Percentiles rank a stretch among this genome's conserved stretches.
Evolutionary conservation across 768 basidiomycete genomes (phyloP).

Genomic region (Leccinum longicurvipes): DNA sequence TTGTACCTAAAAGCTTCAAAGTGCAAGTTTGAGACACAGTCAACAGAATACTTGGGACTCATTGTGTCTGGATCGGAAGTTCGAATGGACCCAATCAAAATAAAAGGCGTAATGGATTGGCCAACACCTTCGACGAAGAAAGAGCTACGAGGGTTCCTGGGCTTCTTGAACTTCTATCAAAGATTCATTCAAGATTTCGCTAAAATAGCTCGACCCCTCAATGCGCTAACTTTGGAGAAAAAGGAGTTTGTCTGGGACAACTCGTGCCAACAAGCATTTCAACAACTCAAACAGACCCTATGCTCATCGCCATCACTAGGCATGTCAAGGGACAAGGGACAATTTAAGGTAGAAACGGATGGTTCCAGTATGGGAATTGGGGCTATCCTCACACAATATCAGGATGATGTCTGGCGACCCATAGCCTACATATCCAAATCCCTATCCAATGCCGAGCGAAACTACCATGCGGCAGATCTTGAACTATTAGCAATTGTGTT

Average conservation of each 20-base stretch:
- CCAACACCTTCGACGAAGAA: background rate
- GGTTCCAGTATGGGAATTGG: background rate
- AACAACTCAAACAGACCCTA: background rate
- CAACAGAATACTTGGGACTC: background rate
- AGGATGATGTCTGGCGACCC: background rate
- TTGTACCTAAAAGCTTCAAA: too few relatives aligned
- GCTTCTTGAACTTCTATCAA: background rate
- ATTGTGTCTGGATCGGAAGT: background rate
- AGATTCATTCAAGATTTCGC: background rate
- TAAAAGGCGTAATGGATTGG: background rate
- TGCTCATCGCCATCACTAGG: background rate
- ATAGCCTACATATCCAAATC: background rate
- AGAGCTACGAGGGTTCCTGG: background rate
- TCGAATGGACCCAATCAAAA: background rate
- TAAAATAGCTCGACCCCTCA: background rate
- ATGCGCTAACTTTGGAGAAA: background rate
- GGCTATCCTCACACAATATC: background rate
- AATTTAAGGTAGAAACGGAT: background rate
- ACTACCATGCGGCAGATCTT: background rate
- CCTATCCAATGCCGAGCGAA: background rate
- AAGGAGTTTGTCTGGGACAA: background rate
- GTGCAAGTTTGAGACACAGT: too few relatives aligned
- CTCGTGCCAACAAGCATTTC: too few relatives aligned
- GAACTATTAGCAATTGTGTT: background rate
- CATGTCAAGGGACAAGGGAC: background rate